These are phyloP conservation scores for Fragaria vesca DNA, from an alignment of 306 rosid genomes.

Conservation along the genomic window DNA sequence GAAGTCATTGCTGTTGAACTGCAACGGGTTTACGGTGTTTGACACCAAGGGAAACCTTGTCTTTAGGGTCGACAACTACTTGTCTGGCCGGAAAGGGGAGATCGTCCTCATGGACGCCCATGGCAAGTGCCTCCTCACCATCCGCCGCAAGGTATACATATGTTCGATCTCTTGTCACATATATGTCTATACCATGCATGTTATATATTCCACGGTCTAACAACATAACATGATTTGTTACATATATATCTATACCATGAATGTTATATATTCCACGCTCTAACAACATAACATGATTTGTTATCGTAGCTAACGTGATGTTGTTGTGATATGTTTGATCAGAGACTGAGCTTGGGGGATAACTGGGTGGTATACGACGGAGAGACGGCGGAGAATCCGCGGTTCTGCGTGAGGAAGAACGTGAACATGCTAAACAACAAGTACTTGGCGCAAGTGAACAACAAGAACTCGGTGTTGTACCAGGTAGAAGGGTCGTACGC, in stretches of 20 bases:
- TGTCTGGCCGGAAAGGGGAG: constrained; percentile 44
- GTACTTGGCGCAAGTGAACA: constrained; percentile 48
- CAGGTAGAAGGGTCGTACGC: constrained; percentile 65
- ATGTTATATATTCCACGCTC: not conserved
- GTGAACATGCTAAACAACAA: constrained; percentile 41
- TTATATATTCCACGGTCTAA: not conserved
- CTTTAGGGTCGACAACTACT: constrained; percentile 66
- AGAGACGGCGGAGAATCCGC: constrained; percentile 40
- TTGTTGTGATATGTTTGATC: constrained; percentile 1
- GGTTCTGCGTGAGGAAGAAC: constrained; percentile 44
- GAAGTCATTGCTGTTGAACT: constrained; percentile 63
- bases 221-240: not conserved
- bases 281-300: not conserved
- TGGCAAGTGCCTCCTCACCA: constrained; percentile 68
- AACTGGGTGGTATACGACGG: constrained; percentile 70
- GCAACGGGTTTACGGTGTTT: constrained; percentile 79
- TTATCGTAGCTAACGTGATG: not conserved
- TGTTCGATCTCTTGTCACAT: not conserved
- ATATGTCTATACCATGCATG: not conserved
- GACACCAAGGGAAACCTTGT: constrained; percentile 52
- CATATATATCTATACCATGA: not conserved
- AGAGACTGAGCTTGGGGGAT: constrained; percentile 63
- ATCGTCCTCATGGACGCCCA: constrained; percentile 79
- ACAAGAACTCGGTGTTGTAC: constrained; percentile 26
- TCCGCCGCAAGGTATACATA: constrained; percentile 56